These are phyloP conservation scores for Cytospora paraplurivora DNA, from an alignment of 2,329 filamentous ascomycete species.

Conservation along the genomic window DNA sequence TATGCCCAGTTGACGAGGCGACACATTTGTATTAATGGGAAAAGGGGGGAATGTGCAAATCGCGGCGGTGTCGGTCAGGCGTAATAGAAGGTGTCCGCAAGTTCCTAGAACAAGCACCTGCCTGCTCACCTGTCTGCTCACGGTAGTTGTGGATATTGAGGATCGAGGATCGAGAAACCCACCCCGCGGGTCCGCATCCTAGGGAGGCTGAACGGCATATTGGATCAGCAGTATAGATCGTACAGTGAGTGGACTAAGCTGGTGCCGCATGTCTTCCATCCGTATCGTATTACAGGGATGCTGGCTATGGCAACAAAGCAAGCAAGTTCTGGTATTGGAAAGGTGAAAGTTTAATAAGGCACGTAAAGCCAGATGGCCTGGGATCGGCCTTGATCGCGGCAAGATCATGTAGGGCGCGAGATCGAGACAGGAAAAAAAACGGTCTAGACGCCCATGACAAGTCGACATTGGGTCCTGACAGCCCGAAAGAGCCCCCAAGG, in stretches of 20 bases:
- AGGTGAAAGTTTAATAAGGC: no score
- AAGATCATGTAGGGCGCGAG: constrained; percentile 22
- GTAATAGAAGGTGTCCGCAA: not conserved
- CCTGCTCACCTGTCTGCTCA: constrained; percentile 1
- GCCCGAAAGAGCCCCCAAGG: no score
- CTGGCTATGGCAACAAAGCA: not conserved
- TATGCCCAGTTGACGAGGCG: constrained; percentile 1
- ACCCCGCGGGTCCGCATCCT: constrained; percentile 1
- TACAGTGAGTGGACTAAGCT: constrained; percentile 2
- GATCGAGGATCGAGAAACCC: constrained; percentile 25
- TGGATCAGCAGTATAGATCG: not conserved
- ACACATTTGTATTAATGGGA: not conserved
- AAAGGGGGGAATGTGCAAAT: no score
- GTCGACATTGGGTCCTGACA: no score
- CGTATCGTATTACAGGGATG: not conserved
- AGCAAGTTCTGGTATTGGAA: not conserved
- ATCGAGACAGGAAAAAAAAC: constrained; percentile 14
- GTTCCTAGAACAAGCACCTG: not conserved
- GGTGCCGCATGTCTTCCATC: not conserved
- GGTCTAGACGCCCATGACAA: not conserved
- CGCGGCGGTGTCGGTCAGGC: not conserved
- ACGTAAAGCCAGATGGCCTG: not conserved
- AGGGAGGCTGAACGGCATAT: not conserved
- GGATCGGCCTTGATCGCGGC: constrained; percentile 25
- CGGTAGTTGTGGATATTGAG: constrained; percentile 28